phyloP scores from a whole-genome alignment of 2,329 filamentous ascomycete species.

The Aspergillus ibericus region DNA sequence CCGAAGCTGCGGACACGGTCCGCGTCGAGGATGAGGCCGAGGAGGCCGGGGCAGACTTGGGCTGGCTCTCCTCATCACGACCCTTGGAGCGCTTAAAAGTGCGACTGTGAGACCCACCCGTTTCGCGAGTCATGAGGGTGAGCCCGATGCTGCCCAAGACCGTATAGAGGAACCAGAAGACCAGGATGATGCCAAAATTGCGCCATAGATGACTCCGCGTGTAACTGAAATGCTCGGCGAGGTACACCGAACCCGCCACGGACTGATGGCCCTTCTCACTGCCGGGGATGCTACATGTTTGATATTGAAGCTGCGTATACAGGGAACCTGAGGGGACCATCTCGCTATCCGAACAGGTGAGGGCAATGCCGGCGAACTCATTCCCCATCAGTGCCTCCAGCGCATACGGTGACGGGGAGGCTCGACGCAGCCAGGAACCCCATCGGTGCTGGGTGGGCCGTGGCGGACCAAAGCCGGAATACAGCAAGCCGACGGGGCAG shows the following conservation, averaged over 20 bases:
- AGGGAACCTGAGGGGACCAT: background rate
- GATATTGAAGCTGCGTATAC: background rate
- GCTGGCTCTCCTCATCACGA: no score
- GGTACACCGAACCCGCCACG: background rate
- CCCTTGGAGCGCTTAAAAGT: no score
- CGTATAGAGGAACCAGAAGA: background rate
- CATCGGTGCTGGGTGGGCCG: background rate
- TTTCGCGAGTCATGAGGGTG: no score
- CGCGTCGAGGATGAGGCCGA: no score
- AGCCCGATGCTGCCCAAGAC: no score
- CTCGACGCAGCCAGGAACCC: background rate
- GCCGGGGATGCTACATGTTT: background rate
- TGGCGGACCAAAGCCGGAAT: background rate
- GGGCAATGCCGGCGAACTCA: background rate
- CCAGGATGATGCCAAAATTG: background rate
- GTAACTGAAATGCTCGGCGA: background rate
- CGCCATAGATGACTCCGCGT: background rate
- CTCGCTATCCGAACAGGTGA: background rate
- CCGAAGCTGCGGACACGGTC: no score
- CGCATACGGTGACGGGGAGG: background rate
- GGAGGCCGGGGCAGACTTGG: no score
- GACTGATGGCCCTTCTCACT: background rate
- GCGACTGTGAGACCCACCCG: no score
- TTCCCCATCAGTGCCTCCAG: background rate
- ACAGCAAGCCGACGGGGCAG: background rate